These are phyloP conservation scores for Colletotrichum costaricense DNA, from an alignment of 2,329 filamentous ascomycete species.

Conservation along the genomic window DNA sequence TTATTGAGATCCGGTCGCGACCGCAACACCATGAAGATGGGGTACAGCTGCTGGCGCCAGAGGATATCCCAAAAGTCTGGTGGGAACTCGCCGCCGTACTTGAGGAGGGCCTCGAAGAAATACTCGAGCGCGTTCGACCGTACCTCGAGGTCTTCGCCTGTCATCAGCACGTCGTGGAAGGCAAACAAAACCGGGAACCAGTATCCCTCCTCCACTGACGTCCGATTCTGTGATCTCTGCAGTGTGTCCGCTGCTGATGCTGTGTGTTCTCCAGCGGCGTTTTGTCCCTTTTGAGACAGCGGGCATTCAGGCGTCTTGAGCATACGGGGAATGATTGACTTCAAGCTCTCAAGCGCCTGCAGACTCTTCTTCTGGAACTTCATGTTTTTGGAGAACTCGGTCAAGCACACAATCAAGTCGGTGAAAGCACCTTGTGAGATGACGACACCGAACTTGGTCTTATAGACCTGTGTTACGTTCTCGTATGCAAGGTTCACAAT, in stretches of 20 bases:
- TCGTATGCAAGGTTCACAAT: conserved; percentile 98
- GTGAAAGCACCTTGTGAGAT: conserved; percentile 97
- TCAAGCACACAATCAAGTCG: conserved; percentile 94
- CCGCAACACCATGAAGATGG: conserved; percentile 97
- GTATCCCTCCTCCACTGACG: conserved; percentile 95
- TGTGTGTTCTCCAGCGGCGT: conserved; percentile 47
- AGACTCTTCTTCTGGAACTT: conserved; percentile 99
- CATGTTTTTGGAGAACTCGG: conserved; percentile 98
- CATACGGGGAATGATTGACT: conserved; percentile 94
- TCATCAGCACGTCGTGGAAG: conserved; percentile 99
- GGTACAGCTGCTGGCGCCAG: conserved; percentile 96
- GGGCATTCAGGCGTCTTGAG: conserved; percentile 95
- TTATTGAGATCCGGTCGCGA: conserved; percentile 97
- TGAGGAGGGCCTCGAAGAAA: conserved; percentile 92
- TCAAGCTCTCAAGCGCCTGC: conserved; percentile 93
- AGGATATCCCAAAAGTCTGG: conserved; percentile 98
- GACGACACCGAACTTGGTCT: conserved; percentile 93
- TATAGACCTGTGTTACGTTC: conserved; percentile 96
- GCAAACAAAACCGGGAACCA: conserved; percentile 99
- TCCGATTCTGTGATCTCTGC: conserved; percentile 73
- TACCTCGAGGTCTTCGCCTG: conserved; percentile 96
- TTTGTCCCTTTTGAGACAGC: conserved; percentile 72
- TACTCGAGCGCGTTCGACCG: conserved; percentile 92
- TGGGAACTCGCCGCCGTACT: conserved; percentile 91
- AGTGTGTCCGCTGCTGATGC: conserved; percentile 56